Evolutionary conservation across 1,284 basidiomycete genomes (phyloP), one percentile per base, ranked within the genome.

Genomic region (Rhodotorula sp.): DNA sequence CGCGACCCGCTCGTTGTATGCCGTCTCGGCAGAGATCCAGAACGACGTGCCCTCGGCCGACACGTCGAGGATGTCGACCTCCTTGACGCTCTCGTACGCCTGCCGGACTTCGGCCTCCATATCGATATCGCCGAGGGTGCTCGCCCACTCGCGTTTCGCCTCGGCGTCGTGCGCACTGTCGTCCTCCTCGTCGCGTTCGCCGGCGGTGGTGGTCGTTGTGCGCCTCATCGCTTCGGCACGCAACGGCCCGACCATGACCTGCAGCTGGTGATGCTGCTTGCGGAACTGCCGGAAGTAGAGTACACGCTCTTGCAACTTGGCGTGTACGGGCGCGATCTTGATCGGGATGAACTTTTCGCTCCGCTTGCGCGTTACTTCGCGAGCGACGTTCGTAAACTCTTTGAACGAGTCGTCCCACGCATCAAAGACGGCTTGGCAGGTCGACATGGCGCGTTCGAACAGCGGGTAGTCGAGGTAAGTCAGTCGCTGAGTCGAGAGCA

Each of bases 341-440:
- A 99, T 98, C 6, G 95, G 95, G 70, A 99, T 93, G 81, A 99
- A 98, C 81, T 90, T 91, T 79, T 99, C 96, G 56, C 85, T 85
- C 15, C 95, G 87, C 82, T 95, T 95, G 70, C 95, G 85, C 54
- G 91, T 95, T 46, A 97, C 90, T 79, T 99, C 96, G 74, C 96
- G 87, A 4, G 95, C 95, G 59, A 97, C 92, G 78, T 95, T 95
- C 29, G 94, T 97, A 79, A 99, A 99, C 79, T 97, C 95, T 82
- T 98, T 98, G 83, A 97, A 91, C 65, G 89, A 86, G 78, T 97
- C 95, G 81, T 98, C 95, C 95, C 95, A 99, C 1, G 90, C 91
- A 14, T 87, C 86, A 83, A 98, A 98, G 66, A 97, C 94, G 51
- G 86, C 86, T 74, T 87, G 87, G 0, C 91, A 89, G 69, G 89